Conservation (phyloP, 441 rosid genomes). For the Euphorbia celastroides region DNA sequence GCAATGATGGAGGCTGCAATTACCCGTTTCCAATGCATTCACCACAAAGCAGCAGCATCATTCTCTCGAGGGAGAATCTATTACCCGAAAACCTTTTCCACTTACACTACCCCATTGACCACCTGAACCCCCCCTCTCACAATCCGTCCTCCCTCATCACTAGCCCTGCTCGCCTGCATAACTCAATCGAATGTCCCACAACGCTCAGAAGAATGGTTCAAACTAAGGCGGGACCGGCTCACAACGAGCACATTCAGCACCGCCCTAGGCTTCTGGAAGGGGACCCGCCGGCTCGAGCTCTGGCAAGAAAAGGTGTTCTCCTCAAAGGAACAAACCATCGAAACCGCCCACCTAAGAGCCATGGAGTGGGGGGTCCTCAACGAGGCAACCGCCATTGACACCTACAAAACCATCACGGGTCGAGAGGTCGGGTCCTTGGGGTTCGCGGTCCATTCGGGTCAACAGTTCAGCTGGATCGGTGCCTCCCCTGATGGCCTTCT, state of each 20-base stretch:
- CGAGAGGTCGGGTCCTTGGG: constrained; percentile 67
- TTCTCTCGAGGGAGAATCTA: constrained; percentile 22
- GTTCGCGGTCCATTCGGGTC: constrained; percentile 67
- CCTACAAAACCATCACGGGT: constrained; percentile 70
- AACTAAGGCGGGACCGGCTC: constrained; percentile 67
- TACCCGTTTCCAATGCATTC: constrained; percentile 29
- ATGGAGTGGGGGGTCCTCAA: constrained; percentile 94
- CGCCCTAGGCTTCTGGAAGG: constrained; percentile 90
- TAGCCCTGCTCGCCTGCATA: constrained; percentile 35
- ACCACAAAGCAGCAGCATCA: constrained; percentile 20
- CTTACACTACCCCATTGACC: constrained; percentile 27
- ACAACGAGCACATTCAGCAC: constrained; percentile 95
- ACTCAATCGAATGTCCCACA: constrained; percentile 61
- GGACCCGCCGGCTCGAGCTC: constrained; percentile 69
- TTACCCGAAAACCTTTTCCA: constrained; percentile 26
- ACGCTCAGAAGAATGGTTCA: constrained; percentile 95
- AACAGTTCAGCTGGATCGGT: constrained; percentile 69
- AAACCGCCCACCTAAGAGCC: constrained; percentile 42
- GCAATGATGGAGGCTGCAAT: constrained; percentile 41
- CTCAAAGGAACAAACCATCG: constrained; percentile 30
- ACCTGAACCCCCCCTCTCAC: constrained; percentile 25
- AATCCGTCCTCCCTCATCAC: constrained; percentile 35
- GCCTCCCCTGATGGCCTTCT: constrained; percentile 96
- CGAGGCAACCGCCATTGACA: constrained; percentile 68
- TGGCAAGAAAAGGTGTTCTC: constrained; percentile 87